Base-by-base conservation (phyloP, 148 eudicot species). In the Rhododendron mucronatum region DNA sequence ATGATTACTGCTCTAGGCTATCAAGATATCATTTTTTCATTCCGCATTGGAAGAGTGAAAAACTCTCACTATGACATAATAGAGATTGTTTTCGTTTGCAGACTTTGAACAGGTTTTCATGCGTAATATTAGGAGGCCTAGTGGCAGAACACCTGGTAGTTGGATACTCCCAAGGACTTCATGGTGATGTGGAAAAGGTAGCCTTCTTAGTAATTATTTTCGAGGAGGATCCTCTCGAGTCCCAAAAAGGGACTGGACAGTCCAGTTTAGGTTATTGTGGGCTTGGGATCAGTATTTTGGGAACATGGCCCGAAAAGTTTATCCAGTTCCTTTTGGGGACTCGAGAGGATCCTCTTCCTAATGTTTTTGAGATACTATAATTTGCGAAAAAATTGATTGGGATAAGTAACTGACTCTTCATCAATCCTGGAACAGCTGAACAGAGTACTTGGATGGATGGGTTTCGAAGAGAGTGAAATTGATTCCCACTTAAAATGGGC, bases 111-210 rank as follows among this genome's bases (percentile, higher is more conserved):
- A 87, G 83, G 63, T 85, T 90, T 71, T 57, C 78, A 13, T 86
- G 90, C 39, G 88, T 88, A 39, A 85, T 90, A 44, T 77, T 90
- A 2, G 90, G 89, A 71, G 81, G 51, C 81, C 12, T 80, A 28
- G 82, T 28, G 8, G 82, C 61, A 80, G 82, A 80, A 71, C 92
- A 88, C 65, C 84, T 88, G 85, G 82, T 86, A 57, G 88, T 83
- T 67, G 88, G 90, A 78, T 85, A 87, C 90, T 90, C 91, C 0
- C 83, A 85, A 85, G 87, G 91, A 59, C 91, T 87, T 26, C 89
- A 87, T 37, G 86, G 88, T 63, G 93, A 91, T 82, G 90, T 91
- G 14, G 86, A 88, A 69, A 88, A 88, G 91, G 93, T 90, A 80
- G 33, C 51, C 55, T 20, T 3, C 55, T 20, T 3, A 2, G 6